Evolutionary conservation across 1,284 basidiomycete species (phyloP), one percentile per base, ranked within the genome.

Genomic region (Ceratobasidium papillatum): DNA sequence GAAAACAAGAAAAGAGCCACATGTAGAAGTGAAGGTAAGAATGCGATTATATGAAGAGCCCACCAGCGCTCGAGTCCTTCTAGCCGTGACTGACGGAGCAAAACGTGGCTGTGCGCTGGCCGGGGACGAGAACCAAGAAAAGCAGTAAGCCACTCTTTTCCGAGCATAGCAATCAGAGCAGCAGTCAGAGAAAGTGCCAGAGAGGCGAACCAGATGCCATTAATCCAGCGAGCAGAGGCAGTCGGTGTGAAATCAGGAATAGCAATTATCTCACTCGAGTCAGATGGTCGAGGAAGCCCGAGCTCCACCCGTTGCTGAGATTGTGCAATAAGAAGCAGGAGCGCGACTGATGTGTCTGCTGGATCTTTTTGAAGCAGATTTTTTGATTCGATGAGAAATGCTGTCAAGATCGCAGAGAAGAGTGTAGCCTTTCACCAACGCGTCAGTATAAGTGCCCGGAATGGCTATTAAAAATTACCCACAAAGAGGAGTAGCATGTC

Each of bases 381-480:
- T 32, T 66, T 58, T 5, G 58, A 41, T 25, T 75, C 74, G 22
- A 75, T 59, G 14, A 75, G 34, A n/a, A 75, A 75, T 25, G 64
- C 74, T 0, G 74, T 68, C 0, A 68, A 52, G 30, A 75, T 68
- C 0, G 63, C 64, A 12, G 74, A 62, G 32, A 75, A 75, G n/a
- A 75, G 43, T 7, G 63, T 32, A 2, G 74, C 74, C 74, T 75
- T 47, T 54, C 19, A 38, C 14, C 1, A 1, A 27, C 9, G 3
- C 8, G 8, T 62, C 2, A 45, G 38, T 27, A 36, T 27, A 17
- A 36, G n/a, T 25, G 7, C 19, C 19, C 11, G 19, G 41, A 1
- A 14, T 2, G 30, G 5, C 17, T 12, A 25, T 5, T 12, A 27
- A 36, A 54, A 38, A 3, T 17, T 2, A 45, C 62, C 17, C 36